Evolutionary conservation across 192 early-diverging fungal species (phyloP).

Genomic region (Podila verticillata): DNA sequence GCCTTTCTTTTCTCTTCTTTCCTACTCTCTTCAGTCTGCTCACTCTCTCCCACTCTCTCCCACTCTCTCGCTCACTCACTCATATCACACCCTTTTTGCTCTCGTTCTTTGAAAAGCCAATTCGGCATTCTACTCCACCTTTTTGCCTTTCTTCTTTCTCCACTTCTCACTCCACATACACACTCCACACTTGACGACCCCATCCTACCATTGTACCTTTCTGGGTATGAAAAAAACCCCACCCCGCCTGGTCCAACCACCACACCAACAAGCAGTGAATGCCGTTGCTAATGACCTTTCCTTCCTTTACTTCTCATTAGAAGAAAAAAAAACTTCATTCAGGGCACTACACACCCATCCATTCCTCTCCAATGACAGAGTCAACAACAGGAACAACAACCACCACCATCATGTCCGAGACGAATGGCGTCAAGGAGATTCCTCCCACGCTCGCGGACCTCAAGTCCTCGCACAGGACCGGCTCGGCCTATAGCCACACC

Average conservation of each 20-base stretch:
- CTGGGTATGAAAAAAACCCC: no score
- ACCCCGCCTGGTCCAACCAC: no score
- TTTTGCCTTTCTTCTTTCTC: background rate
- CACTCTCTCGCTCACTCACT: background rate
- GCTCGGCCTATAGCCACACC: conserved; percentile 49
- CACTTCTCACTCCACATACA: background rate
- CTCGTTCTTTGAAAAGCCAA: background rate
- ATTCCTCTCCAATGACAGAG: background rate
- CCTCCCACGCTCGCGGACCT: conserved; percentile 11
- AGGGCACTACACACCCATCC: background rate
- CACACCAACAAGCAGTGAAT: no score
- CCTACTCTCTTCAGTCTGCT: no score
- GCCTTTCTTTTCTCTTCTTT: no score
- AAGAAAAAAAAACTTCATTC: background rate
- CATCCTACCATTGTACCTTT: no score
- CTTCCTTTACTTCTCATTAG: background rate
- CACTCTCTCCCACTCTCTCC: no score
- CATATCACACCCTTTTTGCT: background rate
- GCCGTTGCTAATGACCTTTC: no score
- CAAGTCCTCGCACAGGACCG: conserved; percentile 12
- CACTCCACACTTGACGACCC: background rate
- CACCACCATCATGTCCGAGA: background rate
- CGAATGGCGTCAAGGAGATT: conserved; percentile 3
- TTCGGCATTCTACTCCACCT: background rate
- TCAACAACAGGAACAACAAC: background rate